Evolutionary conservation across 305 asterid species (phyloP).

Genomic region (Coffea humblotiana): DNA sequence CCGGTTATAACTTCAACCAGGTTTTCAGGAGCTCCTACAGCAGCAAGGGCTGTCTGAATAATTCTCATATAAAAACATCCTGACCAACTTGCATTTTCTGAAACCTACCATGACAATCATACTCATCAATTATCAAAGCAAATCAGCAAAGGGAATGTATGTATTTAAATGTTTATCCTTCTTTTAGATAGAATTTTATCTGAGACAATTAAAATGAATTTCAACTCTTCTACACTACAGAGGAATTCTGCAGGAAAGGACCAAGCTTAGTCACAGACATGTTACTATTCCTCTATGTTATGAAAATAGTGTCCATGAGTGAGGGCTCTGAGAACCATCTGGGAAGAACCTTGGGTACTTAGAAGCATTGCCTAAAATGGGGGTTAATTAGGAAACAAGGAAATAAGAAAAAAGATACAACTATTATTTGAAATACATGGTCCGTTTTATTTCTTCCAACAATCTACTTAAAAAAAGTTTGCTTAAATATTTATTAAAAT

Average conservation of each 20-base stretch:
- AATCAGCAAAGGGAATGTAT: neutral
- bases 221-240: neutral
- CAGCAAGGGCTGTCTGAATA: slow-evolving; percentile 90
- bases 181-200: neutral
- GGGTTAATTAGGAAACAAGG: neutral
- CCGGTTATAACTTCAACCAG: slow-evolving; percentile 98
- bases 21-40: slow-evolving; percentile 99
- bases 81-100: slow-evolving; percentile 99
- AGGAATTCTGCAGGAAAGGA: neutral
- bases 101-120: slow-evolving; percentile 50
- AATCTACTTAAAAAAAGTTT: neutral
- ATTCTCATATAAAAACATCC: slow-evolving; percentile 94
- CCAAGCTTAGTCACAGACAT: neutral
- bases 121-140: slow-evolving; percentile 6
- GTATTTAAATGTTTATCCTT: neutral
- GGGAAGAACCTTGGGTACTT: neutral
- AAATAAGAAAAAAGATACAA: neutral
- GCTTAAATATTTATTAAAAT: neutral
- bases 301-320: neutral
- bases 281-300: neutral
- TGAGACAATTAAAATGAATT: neutral
- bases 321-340: neutral
- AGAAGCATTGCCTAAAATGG: neutral
- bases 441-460: neutral
- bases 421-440: neutral